Conservation (phyloP, 2,329 filamentous ascomycete genomes). For the Aspergillus unguis region DNA sequence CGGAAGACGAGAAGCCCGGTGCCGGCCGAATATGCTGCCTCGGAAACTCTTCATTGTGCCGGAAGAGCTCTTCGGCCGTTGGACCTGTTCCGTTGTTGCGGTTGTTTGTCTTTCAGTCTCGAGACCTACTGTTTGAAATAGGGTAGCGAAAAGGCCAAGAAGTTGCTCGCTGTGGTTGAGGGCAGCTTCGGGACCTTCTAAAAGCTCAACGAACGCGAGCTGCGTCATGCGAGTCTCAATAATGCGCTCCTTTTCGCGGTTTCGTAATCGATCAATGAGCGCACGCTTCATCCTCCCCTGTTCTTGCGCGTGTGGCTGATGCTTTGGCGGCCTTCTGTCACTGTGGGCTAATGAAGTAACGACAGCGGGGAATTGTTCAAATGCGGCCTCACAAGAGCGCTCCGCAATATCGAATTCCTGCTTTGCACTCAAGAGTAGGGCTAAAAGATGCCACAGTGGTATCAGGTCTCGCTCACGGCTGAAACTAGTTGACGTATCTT, state of each 20-base stretch:
- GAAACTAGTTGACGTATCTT: constrained; percentile 27
- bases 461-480: constrained; percentile 55
- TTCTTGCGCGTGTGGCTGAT: constrained; percentile 22
- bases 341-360: constrained; percentile 65
- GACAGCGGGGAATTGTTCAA: constrained; percentile 80
- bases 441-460: constrained; percentile 86
- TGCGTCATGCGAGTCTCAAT: constrained; percentile 97
- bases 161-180: constrained; percentile 87
- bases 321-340: constrained; percentile 40
- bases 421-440: constrained; percentile 77
- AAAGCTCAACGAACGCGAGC: constrained; percentile 73
- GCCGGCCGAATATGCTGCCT: constrained; percentile 74
- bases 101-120: constrained; percentile 23
- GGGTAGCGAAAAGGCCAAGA: constrained; percentile 71
- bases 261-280: constrained; percentile 74
- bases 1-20: constrained; percentile 47
- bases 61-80: constrained; percentile 65
- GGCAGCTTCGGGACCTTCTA: constrained; percentile 78
- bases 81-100: constrained; percentile 37
- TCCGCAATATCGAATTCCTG: constrained; percentile 79
- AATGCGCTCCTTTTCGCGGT: constrained; percentile 78
- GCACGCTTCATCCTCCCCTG: constrained; percentile 37
- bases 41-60: constrained; percentile 68
- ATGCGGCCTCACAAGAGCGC: constrained; percentile 81
- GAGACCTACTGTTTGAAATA: constrained; percentile 66